Percentiles rank a stretch among this genome's conserved stretches.
phyloP scores from a whole-genome alignment of 306 rosid genomes.

The Calophaca sinica region DNA sequence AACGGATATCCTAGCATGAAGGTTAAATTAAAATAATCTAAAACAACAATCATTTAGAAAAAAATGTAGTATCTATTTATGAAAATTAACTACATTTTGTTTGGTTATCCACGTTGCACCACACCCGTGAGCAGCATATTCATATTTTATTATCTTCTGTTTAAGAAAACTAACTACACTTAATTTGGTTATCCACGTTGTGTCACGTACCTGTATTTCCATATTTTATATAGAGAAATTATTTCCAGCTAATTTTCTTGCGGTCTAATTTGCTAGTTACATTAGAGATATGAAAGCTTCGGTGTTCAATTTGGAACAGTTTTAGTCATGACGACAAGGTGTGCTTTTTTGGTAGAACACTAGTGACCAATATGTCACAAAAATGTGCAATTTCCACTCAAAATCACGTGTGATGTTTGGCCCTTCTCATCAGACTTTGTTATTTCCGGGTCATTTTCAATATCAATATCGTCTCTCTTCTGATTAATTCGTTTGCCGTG shows the following conservation, averaged over 20 bases:
- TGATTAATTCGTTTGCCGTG: slow-evolving; percentile 16
- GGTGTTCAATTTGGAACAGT: slow-evolving; percentile 3
- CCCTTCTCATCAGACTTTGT: slow-evolving; percentile 8
- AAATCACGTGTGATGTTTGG: slow-evolving; percentile 44
- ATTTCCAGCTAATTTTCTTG: no score
- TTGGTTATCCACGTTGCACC: no score
- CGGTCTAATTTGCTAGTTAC: background rate
- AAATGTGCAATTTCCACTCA: slow-evolving; percentile 23
- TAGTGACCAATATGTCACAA: slow-evolving; percentile 13
- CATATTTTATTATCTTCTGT: no score
- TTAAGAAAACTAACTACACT: no score
- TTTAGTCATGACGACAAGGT: background rate
- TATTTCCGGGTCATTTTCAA: slow-evolving; percentile 28
- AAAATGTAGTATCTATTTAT: no score
- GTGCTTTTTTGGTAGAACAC: slow-evolving; percentile 30
- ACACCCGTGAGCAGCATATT: no score
- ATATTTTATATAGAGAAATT: no score
- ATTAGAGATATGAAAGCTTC: slow-evolving; percentile 9
- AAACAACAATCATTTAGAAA: no score
- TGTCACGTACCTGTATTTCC: no score
- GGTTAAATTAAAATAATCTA: background rate
- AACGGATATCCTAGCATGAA: background rate
- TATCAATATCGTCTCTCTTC: background rate
- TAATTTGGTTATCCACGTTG: no score
- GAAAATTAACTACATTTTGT: no score